These are phyloP conservation scores for Podosphaera xanthii DNA, from an alignment of 2,329 filamentous ascomycete genomes.

Conservation along the genomic window DNA sequence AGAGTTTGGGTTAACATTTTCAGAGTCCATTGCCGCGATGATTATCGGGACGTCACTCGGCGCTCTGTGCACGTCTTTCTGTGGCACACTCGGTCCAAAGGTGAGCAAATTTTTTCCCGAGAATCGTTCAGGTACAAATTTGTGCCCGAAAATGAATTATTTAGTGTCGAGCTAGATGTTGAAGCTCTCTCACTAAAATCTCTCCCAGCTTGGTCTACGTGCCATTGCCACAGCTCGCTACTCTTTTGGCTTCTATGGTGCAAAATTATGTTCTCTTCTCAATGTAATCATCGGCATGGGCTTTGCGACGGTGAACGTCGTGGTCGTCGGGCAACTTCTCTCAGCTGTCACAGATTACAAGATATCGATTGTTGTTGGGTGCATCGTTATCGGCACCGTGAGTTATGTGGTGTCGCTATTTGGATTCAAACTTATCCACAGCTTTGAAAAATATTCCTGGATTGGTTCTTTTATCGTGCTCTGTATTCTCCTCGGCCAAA, in stretches of 20 bases:
- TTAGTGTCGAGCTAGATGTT: too few species aligned
- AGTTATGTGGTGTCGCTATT: constrained; percentile 14
- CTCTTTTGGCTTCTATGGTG: constrained; percentile 26
- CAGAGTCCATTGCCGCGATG: constrained; percentile 20
- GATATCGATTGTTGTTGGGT: constrained; percentile 20
- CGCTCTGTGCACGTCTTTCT: constrained; percentile 19
- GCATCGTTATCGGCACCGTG: constrained; percentile 13
- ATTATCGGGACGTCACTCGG: constrained; percentile 21
- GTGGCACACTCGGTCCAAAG: constrained; percentile 21
- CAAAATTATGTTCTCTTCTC: constrained; percentile 23
- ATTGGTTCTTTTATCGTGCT: constrained; percentile 24
- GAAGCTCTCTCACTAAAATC: background rate
- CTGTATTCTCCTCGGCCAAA: constrained; percentile 24
- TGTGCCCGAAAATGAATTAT: too few species aligned
- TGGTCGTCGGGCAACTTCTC: constrained; percentile 20
- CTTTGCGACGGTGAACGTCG: constrained; percentile 21
- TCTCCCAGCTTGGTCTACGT: constrained; percentile 17
- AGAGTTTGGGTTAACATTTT: constrained; percentile 24
- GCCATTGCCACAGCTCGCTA: constrained; percentile 23
- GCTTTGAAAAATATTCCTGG: constrained; percentile 27
- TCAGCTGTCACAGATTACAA: constrained; percentile 17
- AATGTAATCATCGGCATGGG: constrained; percentile 23
- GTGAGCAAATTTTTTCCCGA: constrained; percentile 9
- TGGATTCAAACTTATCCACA: constrained; percentile 21
- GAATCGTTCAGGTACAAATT: too few species aligned